phyloP scores from a whole-genome alignment of 2,329 filamentous ascomycete species.

The Colletotrichum noveboracense region DNA sequence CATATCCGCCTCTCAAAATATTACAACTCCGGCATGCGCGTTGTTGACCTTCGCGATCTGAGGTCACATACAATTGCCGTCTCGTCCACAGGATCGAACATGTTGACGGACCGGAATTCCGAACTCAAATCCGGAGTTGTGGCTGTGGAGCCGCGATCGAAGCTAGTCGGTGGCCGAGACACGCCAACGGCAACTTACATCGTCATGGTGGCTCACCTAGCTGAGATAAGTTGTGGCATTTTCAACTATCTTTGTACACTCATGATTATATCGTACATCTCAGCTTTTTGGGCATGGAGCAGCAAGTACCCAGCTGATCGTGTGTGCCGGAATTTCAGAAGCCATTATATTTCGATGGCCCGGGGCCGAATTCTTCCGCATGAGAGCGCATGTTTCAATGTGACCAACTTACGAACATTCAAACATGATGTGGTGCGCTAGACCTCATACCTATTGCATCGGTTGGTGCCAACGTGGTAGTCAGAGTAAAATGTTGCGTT shows the following conservation, averaged over 20 bases:
- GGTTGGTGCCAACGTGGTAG: not conserved
- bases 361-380: not conserved
- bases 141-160: not conserved
- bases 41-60: not conserved
- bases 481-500: not conserved
- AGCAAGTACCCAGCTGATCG: rapidly evolving
- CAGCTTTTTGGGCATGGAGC: not conserved
- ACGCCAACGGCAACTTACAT: not conserved
- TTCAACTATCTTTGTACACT: no score
- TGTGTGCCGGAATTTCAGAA: not conserved
- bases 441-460: not conserved
- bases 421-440: no score
- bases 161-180: not conserved
- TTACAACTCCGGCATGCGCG: no score
- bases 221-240: no score
- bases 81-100: not conserved
- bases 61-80: not conserved
- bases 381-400: not conserved
- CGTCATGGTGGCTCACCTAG: not conserved
- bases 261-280: rapidly evolving
- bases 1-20: no score
- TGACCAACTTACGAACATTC: not conserved
- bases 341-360: not conserved
- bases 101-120: rapidly evolving
- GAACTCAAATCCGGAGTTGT: not conserved